phyloP scores from a whole-genome alignment of 164 flowering plant genomes.

The Macadamia tetraphylla region DNA sequence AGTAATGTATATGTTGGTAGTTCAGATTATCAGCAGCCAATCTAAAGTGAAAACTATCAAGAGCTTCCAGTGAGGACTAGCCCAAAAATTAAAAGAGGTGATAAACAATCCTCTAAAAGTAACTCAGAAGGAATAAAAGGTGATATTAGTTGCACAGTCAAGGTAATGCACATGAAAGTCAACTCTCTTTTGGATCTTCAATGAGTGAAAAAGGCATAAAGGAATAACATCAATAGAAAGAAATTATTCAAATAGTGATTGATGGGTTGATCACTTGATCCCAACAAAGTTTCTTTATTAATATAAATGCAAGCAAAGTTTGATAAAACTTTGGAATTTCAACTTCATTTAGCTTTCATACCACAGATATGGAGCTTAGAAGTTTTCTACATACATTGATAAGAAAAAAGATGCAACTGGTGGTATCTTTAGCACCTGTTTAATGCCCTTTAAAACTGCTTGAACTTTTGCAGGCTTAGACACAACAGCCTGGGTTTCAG shows the following conservation, averaged over 20 bases:
- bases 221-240: too few species aligned
- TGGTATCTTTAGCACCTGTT: conserved; percentile 45
- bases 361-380: neutral
- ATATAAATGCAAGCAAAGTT: too few species aligned
- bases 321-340: neutral
- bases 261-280: too few species aligned
- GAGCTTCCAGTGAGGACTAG: neutral
- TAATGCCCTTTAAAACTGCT: conserved; percentile 76
- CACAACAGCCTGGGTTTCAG: conserved; percentile 43
- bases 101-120: neutral
- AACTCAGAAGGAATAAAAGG: too few species aligned
- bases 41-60: neutral
- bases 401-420: neutral
- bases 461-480: conserved; percentile 65
- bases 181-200: too few species aligned
- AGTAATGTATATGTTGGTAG: neutral
- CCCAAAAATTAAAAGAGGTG: neutral
- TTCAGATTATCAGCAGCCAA: neutral
- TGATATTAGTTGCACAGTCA: too few species aligned
- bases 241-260: too few species aligned
- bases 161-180: too few species aligned
- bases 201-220: too few species aligned
- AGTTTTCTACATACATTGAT: neutral
- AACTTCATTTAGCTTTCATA: neutral
- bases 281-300: too few species aligned